Conservation (phyloP, 2,329 filamentous ascomycete genomes). For the Claviceps capensis region DNA sequence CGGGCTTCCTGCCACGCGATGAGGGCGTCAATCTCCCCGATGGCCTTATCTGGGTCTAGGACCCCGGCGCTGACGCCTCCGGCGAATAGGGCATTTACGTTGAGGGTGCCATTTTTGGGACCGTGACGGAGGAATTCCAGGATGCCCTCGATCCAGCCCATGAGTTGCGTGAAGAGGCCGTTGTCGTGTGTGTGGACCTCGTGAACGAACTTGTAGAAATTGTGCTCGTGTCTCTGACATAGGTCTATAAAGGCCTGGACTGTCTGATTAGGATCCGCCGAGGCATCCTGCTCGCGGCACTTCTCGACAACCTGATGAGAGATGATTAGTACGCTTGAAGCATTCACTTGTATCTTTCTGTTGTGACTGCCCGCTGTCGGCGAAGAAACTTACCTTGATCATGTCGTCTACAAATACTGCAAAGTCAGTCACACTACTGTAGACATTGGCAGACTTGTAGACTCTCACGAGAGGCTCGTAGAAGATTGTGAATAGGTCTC, state of each 20-base stretch:
- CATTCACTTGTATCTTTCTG: too few relatives aligned
- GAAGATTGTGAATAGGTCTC: constrained; percentile 95
- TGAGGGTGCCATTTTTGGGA: constrained; percentile 70
- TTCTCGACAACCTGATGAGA: constrained; percentile 44
- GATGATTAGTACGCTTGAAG: background rate
- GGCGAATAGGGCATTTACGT: constrained; percentile 88
- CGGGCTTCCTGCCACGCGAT: constrained; percentile 90
- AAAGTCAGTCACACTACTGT: constrained; percentile 95
- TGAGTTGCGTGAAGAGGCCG: constrained; percentile 86
- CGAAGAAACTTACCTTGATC: constrained; percentile 46
- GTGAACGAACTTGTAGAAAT: constrained; percentile 98
- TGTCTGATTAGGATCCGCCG: constrained; percentile 92
- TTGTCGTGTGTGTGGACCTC: constrained; percentile 97
- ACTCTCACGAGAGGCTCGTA: constrained; percentile 94
- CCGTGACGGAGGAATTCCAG: constrained; percentile 84
- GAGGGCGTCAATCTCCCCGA: constrained; percentile 69
- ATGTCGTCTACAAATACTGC: constrained; percentile 85
- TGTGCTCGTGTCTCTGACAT: constrained; percentile 85
- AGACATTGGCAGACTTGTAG: constrained; percentile 97
- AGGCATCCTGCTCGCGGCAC: constrained; percentile 63
- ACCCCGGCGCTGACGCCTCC: constrained; percentile 55
- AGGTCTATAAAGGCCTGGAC: constrained; percentile 97
- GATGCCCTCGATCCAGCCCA: constrained; percentile 95
- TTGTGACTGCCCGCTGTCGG: too few relatives aligned
- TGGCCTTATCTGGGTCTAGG: constrained; percentile 59